These are phyloP conservation scores for Acanthamoeba culbertsoni DNA, from an alignment of 208 protist genomes.

Conservation along the genomic window DNA sequence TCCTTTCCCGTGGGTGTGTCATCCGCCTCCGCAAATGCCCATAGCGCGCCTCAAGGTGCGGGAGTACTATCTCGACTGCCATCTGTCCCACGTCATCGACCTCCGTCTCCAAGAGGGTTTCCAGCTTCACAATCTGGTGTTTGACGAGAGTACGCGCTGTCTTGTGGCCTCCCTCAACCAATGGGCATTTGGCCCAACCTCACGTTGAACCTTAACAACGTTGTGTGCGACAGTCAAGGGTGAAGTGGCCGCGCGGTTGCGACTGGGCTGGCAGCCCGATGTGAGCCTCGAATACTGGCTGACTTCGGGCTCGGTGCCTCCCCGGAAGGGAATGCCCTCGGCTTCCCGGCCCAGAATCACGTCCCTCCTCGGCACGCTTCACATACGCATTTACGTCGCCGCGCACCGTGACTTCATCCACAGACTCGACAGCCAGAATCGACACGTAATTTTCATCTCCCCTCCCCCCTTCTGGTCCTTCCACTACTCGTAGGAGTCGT, in stretches of 20 bases:
- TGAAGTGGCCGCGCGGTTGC: background rate
- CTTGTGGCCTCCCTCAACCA: background rate
- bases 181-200: background rate
- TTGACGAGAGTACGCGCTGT: background rate
- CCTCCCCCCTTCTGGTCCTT: background rate
- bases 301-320: background rate
- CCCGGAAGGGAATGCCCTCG: background rate
- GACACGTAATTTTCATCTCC: background rate
- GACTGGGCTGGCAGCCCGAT: conserved; percentile 28
- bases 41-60: conserved; percentile 6
- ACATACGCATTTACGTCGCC: background rate
- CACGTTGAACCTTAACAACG: background rate
- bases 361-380: background rate
- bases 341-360: background rate
- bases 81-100: conserved; percentile 36
- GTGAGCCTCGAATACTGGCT: conserved; percentile 11
- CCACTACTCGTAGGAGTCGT: background rate
- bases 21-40: background rate
- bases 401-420: background rate
- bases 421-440: background rate
- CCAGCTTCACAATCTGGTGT: conserved; percentile 25
- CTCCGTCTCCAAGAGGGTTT: conserved; percentile 51
- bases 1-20: conserved; percentile 18
- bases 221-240: background rate
- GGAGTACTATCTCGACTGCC: conserved; percentile 44